A percentile compares a stretch with the other conserved stretches of the same genome.
Conservation (phyloP, 1,139 yeast species). For the Yamadazyma friedrichii region DNA sequence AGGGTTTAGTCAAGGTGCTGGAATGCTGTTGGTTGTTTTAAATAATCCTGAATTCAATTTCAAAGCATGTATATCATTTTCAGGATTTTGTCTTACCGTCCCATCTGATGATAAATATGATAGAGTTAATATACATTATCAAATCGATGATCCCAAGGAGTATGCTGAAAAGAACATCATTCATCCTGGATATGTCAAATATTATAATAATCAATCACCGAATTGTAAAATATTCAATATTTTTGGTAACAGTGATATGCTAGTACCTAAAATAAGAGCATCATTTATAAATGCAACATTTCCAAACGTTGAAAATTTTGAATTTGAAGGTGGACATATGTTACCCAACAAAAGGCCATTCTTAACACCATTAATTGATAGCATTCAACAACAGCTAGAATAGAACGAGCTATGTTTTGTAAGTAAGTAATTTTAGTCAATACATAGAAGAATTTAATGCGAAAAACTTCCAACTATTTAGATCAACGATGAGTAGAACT, state of each 20-base stretch:
- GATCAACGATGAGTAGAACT: constrained; percentile 6
- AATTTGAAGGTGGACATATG: constrained; percentile 40
- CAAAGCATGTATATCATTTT: constrained; percentile 48
- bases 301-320: constrained; percentile 18
- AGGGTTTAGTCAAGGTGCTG: constrained; percentile 96
- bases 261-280: constrained; percentile 35
- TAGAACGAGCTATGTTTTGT: not conserved
- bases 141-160: constrained; percentile 21
- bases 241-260: constrained; percentile 32
- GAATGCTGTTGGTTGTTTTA: constrained; percentile 55
- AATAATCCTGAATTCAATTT: constrained; percentile 38
- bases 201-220: constrained; percentile 13
- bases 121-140: constrained; percentile 19
- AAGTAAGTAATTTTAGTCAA: too few relatives aligned
- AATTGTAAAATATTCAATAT: constrained; percentile 28
- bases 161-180: constrained; percentile 21
- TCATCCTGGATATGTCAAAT: constrained; percentile 17
- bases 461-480: not conserved
- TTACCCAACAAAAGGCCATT: constrained; percentile 33
- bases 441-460: too few relatives aligned
- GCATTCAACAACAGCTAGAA: constrained; percentile 16
- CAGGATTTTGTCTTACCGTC: constrained; percentile 58
- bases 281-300: constrained; percentile 24
- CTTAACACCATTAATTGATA: constrained; percentile 26
- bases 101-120: constrained; percentile 20